Evolutionary conservation across 2,329 filamentous ascomycete species (phyloP).

Genomic region (Pseudocercospora fijiensis): DNA sequence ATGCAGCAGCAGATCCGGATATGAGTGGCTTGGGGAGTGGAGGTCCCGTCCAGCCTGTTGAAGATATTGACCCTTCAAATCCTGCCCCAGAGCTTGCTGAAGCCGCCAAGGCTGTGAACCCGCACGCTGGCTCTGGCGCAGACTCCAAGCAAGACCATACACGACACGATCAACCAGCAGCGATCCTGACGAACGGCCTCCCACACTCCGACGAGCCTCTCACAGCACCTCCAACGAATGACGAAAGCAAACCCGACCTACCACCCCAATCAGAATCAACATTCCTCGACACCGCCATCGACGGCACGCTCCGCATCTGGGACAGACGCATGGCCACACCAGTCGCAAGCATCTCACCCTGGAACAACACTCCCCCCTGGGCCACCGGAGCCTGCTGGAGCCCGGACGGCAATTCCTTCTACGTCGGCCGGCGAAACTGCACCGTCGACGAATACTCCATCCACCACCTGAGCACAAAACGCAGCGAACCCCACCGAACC

Average conservation of each 20-base stretch:
- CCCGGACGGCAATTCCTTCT: slow-evolving; percentile 91
- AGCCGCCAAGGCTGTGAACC: slow-evolving; percentile 18
- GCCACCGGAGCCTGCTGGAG: slow-evolving; percentile 98
- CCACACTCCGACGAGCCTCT: slow-evolving; percentile 52
- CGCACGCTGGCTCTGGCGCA: background rate
- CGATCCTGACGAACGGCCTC: slow-evolving; percentile 48
- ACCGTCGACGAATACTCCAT: slow-evolving; percentile 94
- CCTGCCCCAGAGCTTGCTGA: slow-evolving; percentile 32
- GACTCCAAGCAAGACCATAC: background rate
- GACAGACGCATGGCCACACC: slow-evolving; percentile 75
- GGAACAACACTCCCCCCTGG: slow-evolving; percentile 82
- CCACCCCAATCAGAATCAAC: slow-evolving; percentile 66
- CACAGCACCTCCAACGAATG: slow-evolving; percentile 39
- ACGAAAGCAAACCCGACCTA: slow-evolving; percentile 37
- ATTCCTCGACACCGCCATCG: slow-evolving; percentile 84
- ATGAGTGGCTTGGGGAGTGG: slow-evolving; percentile 46
- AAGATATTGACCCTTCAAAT: background rate
- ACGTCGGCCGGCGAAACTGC: slow-evolving; percentile 83
- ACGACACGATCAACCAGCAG: slow-evolving; percentile 3
- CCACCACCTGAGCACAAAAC: slow-evolving; percentile 61
- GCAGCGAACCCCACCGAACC: slow-evolving; percentile 71
- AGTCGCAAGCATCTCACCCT: slow-evolving; percentile 73
- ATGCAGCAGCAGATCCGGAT: slow-evolving; percentile 41
- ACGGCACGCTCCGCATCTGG: slow-evolving; percentile 90
- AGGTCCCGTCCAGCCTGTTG: slow-evolving; percentile 41